phyloP scores from a whole-genome alignment of 1,139 yeast species.

The Kodamaea alishanica region DNA sequence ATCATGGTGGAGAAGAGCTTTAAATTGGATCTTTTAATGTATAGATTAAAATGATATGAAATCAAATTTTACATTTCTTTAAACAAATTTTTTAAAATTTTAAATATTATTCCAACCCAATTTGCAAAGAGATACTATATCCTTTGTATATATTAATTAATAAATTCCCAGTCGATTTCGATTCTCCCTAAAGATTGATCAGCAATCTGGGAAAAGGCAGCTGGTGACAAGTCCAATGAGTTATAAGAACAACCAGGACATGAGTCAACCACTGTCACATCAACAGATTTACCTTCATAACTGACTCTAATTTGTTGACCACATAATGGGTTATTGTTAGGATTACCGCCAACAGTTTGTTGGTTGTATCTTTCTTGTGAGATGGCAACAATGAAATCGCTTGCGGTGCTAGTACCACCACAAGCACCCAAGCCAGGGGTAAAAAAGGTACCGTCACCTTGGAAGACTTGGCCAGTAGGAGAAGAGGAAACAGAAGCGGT shows the following conservation, averaged over 20 bases:
- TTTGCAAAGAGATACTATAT: slow-evolving; percentile 5
- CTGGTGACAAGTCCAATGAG: slow-evolving; percentile 46
- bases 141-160: slow-evolving; percentile 4
- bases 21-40: slow-evolving; percentile 15
- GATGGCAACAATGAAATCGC: slow-evolving; percentile 48
- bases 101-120: not conserved
- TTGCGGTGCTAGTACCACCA: slow-evolving; percentile 44
- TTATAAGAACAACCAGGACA: slow-evolving; percentile 38
- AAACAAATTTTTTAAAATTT: not conserved
- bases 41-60: no score
- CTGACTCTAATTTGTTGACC: slow-evolving; percentile 39
- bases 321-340: slow-evolving; percentile 43
- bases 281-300: slow-evolving; percentile 40
- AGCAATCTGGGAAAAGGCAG: slow-evolving; percentile 39
- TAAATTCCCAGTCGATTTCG: slow-evolving; percentile 37
- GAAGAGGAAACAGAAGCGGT: slow-evolving; percentile 17
- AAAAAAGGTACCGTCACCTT: slow-evolving; percentile 62
- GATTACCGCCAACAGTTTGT: slow-evolving; percentile 31
- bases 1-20: slow-evolving; percentile 6
- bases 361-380: slow-evolving; percentile 35
- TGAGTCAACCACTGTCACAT: slow-evolving; percentile 41
- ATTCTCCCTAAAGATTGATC: slow-evolving; percentile 40
- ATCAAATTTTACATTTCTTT: not conserved
- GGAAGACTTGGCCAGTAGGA: slow-evolving; percentile 17
- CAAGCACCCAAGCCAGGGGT: slow-evolving; percentile 61